Evolutionary conservation across 305 asterid genomes (phyloP).

Genomic region (Fraxinus albicans): DNA sequence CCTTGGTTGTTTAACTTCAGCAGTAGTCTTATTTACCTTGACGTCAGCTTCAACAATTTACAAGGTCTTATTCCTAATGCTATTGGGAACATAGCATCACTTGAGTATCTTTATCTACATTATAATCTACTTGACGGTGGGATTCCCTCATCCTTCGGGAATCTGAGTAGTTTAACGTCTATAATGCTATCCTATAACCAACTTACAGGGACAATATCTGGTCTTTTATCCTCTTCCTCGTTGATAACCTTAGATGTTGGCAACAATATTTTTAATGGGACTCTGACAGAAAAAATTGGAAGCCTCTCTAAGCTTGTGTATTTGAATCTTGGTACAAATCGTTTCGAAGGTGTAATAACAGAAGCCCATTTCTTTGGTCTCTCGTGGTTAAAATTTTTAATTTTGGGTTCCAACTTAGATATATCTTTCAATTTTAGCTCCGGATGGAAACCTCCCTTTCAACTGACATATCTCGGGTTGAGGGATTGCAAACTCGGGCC

Average conservation of each 20-base stretch:
- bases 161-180: neutral
- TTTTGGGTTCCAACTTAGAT: slow-evolving; percentile 8
- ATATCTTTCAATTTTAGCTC: slow-evolving; percentile 3
- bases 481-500: slow-evolving; percentile 27
- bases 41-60: neutral
- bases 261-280: slow-evolving; percentile 15
- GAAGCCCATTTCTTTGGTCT: slow-evolving; percentile 16
- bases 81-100: neutral
- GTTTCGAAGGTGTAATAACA: slow-evolving; percentile 13
- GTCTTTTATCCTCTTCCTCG: slow-evolving; percentile 20
- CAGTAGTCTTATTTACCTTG: neutral
- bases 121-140: neutral
- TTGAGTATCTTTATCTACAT: neutral
- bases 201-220: slow-evolving; percentile 25
- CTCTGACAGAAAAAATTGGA: slow-evolving; percentile 2
- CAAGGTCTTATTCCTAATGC: neutral
- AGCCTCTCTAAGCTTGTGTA: neutral
- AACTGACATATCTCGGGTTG: neutral
- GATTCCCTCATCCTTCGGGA: slow-evolving; percentile 21
- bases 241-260: neutral
- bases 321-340: neutral
- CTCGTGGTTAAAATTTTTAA: neutral
- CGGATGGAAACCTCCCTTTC: slow-evolving; percentile 27
- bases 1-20: slow-evolving; percentile 13
- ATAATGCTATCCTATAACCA: neutral